Conservation (phyloP, 495 filamentous ascomycete species). For the Sabuloglossum arenarium region DNA sequence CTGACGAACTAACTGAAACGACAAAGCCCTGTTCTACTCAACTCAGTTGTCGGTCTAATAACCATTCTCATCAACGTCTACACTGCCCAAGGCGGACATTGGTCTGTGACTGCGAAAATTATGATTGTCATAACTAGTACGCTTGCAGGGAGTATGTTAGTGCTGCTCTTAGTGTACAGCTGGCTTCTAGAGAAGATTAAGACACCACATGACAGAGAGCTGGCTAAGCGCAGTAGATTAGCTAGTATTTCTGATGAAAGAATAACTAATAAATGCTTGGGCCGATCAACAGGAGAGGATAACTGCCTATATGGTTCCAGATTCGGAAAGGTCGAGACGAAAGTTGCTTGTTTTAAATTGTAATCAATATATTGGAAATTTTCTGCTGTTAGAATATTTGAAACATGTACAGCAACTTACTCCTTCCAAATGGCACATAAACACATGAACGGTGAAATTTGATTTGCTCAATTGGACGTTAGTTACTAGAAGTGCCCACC, state of each 20-base stretch:
- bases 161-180: constrained; percentile 20
- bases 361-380: too few species aligned
- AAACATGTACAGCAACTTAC: too few species aligned
- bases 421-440: background rate
- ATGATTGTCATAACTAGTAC: constrained; percentile 14
- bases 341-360: too few species aligned
- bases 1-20: background rate
- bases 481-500: background rate
- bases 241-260: background rate
- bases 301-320: too few species aligned
- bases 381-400: too few species aligned
- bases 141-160: constrained; percentile 4
- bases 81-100: constrained; percentile 21
- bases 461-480: background rate
- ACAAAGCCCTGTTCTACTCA: constrained; percentile 17
- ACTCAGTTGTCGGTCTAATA: constrained; percentile 25
- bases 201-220: background rate
- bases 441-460: background rate
- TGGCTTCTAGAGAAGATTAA: constrained; percentile 16
- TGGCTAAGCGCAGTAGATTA: background rate
- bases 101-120: constrained; percentile 24
- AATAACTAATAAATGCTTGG: background rate
- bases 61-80: constrained; percentile 29
- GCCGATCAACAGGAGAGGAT: too few species aligned
- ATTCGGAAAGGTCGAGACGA: too few species aligned